Evolutionary conservation across 73 alveolate species (phyloP).

Genomic region (Symbiodinium natans): DNA sequence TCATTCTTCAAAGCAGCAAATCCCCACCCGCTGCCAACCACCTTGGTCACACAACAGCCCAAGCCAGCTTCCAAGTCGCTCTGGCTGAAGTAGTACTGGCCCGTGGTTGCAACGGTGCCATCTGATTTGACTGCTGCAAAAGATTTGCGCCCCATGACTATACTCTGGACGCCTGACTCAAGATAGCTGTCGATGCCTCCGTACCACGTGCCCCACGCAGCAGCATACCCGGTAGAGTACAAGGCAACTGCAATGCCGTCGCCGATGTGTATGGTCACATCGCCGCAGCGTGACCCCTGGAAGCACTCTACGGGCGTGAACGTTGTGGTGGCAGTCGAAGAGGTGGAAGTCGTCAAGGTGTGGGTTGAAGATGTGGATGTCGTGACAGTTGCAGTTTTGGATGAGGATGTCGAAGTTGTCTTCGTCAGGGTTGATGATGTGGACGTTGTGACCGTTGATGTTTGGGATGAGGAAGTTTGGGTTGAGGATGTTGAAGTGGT

Average conservation of each 20-base stretch:
- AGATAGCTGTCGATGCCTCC: neutral
- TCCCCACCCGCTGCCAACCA: conserved; percentile 8
- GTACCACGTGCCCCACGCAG: neutral
- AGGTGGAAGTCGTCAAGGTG: too few species aligned
- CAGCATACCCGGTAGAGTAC: neutral
- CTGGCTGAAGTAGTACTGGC: neutral
- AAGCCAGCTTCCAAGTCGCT: neutral
- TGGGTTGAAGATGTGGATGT: neutral
- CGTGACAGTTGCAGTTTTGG: neutral
- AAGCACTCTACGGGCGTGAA: neutral
- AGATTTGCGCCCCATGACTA: neutral
- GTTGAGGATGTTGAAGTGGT: too few species aligned
- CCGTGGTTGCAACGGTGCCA: neutral
- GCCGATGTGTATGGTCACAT: neutral
- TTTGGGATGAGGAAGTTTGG: too few species aligned
- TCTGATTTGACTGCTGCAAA: neutral
- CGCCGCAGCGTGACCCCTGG: neutral
- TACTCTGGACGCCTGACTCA: neutral
- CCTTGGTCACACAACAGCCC: neutral
- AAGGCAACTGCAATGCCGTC: neutral
- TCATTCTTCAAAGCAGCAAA: conserved; percentile 24
- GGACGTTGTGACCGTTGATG: too few species aligned
- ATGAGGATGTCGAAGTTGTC: too few species aligned
- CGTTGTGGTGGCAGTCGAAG: neutral
- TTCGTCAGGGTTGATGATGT: too few species aligned